Evolutionary conservation across 208 protist genomes (phyloP), one percentile per base, ranked within the genome.

Genomic region (Leishmania gerbilli): DNA sequence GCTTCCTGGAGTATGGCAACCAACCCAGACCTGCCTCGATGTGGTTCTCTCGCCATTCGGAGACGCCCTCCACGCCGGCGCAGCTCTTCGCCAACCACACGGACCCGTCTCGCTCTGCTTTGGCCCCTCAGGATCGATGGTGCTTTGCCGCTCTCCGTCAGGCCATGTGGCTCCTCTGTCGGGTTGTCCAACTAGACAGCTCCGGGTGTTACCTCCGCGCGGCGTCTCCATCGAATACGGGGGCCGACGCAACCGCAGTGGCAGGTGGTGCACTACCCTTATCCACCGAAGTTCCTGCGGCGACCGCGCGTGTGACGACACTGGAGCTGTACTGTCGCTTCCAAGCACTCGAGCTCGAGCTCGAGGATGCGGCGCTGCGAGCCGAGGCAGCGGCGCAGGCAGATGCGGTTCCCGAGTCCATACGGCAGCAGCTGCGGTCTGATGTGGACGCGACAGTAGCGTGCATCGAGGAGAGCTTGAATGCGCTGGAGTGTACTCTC

Each of bases 161-260:
- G 37, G 87, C 88, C 6, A 84, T 92, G 42, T 87, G 88, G 34
- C 81, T 95, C 11, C 83, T 96, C 64, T 90, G 91, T 67, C 85
- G 88, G 40, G 71, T 95, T 5, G 79, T 89, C 15, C 83, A 76
- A 1, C 81, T 85, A 4, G 93, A 96, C 79, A 88, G 83, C 24
- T 47, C 81, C 24, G 55, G 79, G 2, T 42, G 68, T 37, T 93
- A 89, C 62, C 74, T 93, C 4, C 72, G 71, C 40, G 42, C 65
- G 1, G 8, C 49, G n/a, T 79, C 42, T 3, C 42, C 76, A 47
- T 84, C 84, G 31, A 49, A 69, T 3, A 21, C 19, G 0, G 37
- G 4, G 15, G 71, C 49, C 1, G 69, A 24, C n/a, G 13, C 71
- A 34, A 34, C 40, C 4, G 72, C 17, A 34, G 19, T 34, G 71